Evolutionary conservation across 805 yeast genomes (phyloP), one percentile per base, ranked within the genome.

Genomic region (Metschnikowia orientalis): DNA sequence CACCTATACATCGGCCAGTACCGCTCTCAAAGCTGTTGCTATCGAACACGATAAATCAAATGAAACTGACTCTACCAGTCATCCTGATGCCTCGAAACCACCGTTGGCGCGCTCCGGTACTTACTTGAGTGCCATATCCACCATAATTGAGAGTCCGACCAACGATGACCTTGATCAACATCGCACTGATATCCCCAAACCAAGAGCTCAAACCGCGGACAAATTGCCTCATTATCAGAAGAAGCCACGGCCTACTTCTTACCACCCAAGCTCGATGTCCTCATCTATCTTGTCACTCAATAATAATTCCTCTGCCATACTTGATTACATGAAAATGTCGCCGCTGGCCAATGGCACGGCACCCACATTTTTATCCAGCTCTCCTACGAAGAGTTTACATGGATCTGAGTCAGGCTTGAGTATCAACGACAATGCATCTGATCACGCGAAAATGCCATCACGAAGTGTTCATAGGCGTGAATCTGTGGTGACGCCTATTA

Each of bases 161-260:
- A 40, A 40, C 9, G 14, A 33, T 3, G 36, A 38, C 17, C 21
- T 28, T 8, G 28, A 29, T 15, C 42, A 41, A 4, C 16, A 18
- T 17, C 28, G 23, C 6, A 14, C 14, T 10, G 40, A 36, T 5
- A 23, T 41, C 28, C 26, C 44, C 14, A 19, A 18, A 33, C 34
- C 32, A 18, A 30, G 28, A 27, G 26, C 25, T 29, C 23, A n/a
- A 38, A 40, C 15, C 4, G 38, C 48, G 16, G 61, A 54, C 19
- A 59, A 63, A 48, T 56, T 69, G 32, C 72, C 74, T 6, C 73
- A 69, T 18, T 50, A 67, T 8, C 51, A 50, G 30, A 72, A 76
- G 54, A 79, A 75, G 50, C 89, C 87, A 37, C 73, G 95, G 54
- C 94, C 95, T 25, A 83, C 90, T 0, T 82, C 92, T 7, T 84